Evolutionary conservation across 2,329 filamentous ascomycete genomes (phyloP), one percentile per base, ranked within the genome.

Genomic region (Plectosphaerella cucumerina): DNA sequence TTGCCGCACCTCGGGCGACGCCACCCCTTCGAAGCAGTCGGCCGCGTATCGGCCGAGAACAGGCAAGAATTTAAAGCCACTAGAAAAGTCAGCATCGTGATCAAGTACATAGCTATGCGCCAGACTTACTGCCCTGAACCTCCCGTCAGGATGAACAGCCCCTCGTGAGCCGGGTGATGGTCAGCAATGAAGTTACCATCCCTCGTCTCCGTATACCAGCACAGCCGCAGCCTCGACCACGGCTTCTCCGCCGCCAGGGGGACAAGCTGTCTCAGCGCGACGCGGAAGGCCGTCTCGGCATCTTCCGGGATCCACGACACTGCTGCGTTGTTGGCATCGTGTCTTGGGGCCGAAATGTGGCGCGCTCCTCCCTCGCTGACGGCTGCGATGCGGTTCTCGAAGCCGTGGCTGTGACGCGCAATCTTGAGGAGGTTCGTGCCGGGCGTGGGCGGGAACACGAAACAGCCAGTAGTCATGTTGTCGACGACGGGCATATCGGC

Each of bases 151-250:
- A 79, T 26, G 52, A 78, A 78, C 0, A 78, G 54, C 2, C 72
- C 70, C 4, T 69, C 58, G 11, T 73, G 65, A 2, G 63, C 58
- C 0, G 81, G 81, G 53, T 85, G 80, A 53, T 78, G 70, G 20
- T 76, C 74, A 18, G 85, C 72, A 44, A 85, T 71, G 60, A 85
- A 85, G 56, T 86, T 78, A 1, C 81, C 81, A 15, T 74, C 72
- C 0, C 81, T 81, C 52, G 82, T 86, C 64, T 86, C 83, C 3
- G 77, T 82, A 58, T 85, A 86, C 80, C 82, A 86, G 58, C 83
- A 86, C 35, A 86, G 65, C 5, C 80, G 68, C 8, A 73, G 76
- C 14, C 70, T 65, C 10, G 68, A 62, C 65, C 83, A 85, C 0
- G 72, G 71, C 5, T 80, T 66, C 1, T 78, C 70, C 2, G 68